phyloP scores from a whole-genome alignment of 1,284 basidiomycete genomes.

The Peniophora sp. region DNA sequence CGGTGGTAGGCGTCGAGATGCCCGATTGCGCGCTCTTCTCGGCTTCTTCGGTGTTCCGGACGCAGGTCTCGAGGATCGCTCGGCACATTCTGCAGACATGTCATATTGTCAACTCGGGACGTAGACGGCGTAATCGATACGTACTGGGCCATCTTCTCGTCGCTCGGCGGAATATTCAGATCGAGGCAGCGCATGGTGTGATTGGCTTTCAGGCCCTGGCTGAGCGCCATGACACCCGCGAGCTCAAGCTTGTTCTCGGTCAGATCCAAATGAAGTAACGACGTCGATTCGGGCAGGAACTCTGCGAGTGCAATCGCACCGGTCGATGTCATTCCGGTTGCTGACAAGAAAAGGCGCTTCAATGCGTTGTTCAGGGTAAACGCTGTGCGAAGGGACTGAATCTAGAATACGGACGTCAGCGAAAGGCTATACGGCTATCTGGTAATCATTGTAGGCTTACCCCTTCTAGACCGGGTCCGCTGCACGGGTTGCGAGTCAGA shows the following conservation, averaged over 20 bases:
- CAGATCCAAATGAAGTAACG: constrained; percentile 83
- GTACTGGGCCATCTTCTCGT: constrained; percentile 80
- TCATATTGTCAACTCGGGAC: constrained; percentile 17
- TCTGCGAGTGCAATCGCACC: constrained; percentile 95
- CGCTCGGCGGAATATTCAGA: constrained; percentile 83
- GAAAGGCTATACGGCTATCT: background rate
- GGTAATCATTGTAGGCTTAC: constrained; percentile 36
- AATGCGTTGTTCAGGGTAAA: constrained; percentile 91
- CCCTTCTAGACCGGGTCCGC: constrained; percentile 80
- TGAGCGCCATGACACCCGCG: constrained; percentile 89
- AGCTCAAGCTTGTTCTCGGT: constrained; percentile 79
- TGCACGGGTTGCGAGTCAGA: constrained; percentile 89
- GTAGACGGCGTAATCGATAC: constrained; percentile 31
- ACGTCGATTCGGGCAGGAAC: constrained; percentile 86
- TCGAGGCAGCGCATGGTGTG: constrained; percentile 87
- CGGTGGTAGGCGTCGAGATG: constrained; percentile 19
- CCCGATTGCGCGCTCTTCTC: constrained; percentile 37
- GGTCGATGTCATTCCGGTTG: constrained; percentile 74
- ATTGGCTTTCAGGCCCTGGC: constrained; percentile 79
- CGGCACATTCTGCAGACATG: constrained; percentile 53
- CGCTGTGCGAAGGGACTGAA: constrained; percentile 83
- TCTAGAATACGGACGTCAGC: constrained; percentile 33
- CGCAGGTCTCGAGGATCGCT: constrained; percentile 76
- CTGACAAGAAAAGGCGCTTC: constrained; percentile 87
- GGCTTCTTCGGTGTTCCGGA: constrained; percentile 85